Evolutionary conservation across 176 grass and related monocot genomes (phyloP), one percentile per base, ranked within the genome.

Genomic region (Zizania latifolia): DNA sequence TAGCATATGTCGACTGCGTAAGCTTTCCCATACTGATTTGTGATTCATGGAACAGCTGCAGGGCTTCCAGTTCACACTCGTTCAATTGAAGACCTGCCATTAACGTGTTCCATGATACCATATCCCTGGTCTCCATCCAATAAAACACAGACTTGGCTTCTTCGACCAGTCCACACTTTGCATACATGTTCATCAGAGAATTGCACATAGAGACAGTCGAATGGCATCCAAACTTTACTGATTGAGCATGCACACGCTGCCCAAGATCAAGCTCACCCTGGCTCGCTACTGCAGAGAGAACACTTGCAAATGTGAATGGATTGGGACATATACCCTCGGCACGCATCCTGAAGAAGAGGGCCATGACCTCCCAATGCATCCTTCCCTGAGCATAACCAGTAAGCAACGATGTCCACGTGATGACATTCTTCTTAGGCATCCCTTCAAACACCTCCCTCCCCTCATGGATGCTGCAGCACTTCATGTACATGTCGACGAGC

Each of bases 131-230:
- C 48, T 46, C 55, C 86, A 92, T 96, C 38, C 61, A 27, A 56
- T 57, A 43, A 63, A 96, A 96, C 30, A 92, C 75, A n/a, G 54
- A 40, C 79, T 74, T 78, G 56, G 83, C 86, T 63, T 87, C 84
- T 45, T 78, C 58, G 59, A 87, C 57, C 29, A 68, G 11, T 7
- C 86, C 74, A 16, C 84, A 96, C 44, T 86, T 92, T 10, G 61
- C 51, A 44, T 92, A 92, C 90, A 89, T 92, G 76, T 83, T 92
- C 60, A 92, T 86, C 36, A 92, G 83, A 7, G 86, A 77, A 64
- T 89, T 92, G 8, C 90, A 89, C 44, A 86, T 76, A 8, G 67
- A 76, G 8, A 81, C 54, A 0, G 68, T 60, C 7, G 62, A 73
- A 7, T 16, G 12, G 28, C 70, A 81, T 27, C 90, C 90, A 45